Evolutionary conservation across 805 yeast species (phyloP), one percentile per base, ranked within the genome.

Genomic region (Sugiyamaella boreocaroliniensis): DNA sequence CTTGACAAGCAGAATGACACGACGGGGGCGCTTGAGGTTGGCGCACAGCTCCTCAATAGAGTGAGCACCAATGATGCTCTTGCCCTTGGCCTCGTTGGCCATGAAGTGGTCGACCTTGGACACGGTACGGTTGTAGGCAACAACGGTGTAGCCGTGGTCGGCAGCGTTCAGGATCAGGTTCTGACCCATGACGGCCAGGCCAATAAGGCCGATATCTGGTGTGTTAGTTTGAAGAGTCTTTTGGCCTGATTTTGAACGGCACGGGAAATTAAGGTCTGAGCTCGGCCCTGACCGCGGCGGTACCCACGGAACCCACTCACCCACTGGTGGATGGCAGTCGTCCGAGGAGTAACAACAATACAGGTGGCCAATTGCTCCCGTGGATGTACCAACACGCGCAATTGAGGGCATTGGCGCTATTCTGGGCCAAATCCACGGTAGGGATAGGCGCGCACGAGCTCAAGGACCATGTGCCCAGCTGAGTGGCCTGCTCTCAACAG

Each of bases 131-230:
- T 92, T 92, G 86, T 81, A 93, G 58, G 97, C 97, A 68, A 89
- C 96, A 66, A 93, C 98, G 61, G 96, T 89, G 80, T 81, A 92
- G 55, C 97, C 97, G 78, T 92, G 95, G 80, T 92, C 99, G 64
- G 99, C 99, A 68, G 95, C 95, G 76, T 92, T 92, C 63, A 92
- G 81, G 72, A 92, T 89, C 81, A 92, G 79, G 82, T 92, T 92
- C 80, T 73, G 71, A 76, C 99, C 99, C 99, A 92, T 92, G 64
- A 92, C 99, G 85, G 99, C 99, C 81, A 92, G 82, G 72, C 99
- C 99, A 70, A 93, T 90, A 73, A 92, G 87, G 75, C 97, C 99
- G 74, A 92, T 83, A 84, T 92, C 99, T 80, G 40, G 50, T n/a
- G 29, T 12, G 42, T 32, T 46, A 32, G 41, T 43, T 19, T 5